Percentiles rank a stretch among this genome's conserved stretches.
Conservation (phyloP, 75 land plant genomes). For the Pinus albicaulis region DNA sequence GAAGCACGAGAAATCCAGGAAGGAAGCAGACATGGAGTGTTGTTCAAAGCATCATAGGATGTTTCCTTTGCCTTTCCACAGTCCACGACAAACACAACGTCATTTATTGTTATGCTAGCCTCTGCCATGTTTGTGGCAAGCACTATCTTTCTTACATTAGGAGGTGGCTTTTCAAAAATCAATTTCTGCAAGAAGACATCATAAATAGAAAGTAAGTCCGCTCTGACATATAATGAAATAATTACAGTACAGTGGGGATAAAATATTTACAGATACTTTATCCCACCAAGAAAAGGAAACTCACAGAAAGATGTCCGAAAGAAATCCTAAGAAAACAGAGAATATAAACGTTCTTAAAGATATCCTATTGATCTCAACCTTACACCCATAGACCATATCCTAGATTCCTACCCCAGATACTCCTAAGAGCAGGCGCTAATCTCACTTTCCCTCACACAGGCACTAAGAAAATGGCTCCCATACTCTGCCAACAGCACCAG, state of each 20-base stretch:
- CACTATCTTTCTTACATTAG: constrained; percentile 89
- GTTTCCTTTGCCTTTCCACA: constrained; percentile 99
- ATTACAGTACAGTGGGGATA: not conserved
- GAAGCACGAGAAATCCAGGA: constrained; percentile 98
- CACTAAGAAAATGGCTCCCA: too few species aligned
- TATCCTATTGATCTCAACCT: not conserved
- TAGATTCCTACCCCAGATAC: too few species aligned
- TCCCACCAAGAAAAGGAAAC: not conserved
- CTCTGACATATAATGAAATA: not conserved
- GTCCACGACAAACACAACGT: constrained; percentile 94
- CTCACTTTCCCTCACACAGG: too few species aligned
- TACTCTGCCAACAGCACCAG: too few species aligned
- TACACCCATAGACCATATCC: too few species aligned
- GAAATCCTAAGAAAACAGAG: not conserved
- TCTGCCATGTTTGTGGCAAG: constrained; percentile 99
- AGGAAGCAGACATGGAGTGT: constrained; percentile 94
- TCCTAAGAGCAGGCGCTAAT: too few species aligned
- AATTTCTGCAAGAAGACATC: constrained; percentile 53
- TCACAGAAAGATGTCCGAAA: not conserved
- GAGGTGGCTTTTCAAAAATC: constrained; percentile 87
- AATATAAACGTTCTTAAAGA: not conserved
- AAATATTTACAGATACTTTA: not conserved
- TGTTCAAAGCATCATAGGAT: constrained; percentile 96
- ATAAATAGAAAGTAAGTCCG: not conserved
- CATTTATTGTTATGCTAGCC: constrained; percentile 98